Evolutionary conservation across 75 land plant species (phyloP).

Genomic region (Cupressus sempervirens): DNA sequence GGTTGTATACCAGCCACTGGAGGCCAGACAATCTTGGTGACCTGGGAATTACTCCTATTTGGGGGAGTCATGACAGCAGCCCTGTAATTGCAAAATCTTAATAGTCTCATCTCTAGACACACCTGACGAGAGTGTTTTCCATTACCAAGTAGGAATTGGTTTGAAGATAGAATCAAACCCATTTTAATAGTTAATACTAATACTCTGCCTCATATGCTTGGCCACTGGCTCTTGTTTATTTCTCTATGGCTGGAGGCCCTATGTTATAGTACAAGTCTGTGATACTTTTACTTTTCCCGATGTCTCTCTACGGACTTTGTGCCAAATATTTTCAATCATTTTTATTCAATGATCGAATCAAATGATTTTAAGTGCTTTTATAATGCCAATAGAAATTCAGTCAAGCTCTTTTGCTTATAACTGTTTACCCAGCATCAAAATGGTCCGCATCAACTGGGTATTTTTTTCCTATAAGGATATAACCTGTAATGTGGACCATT

Average conservation of each 20-base stretch:
- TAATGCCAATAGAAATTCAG: background rate
- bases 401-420: background rate
- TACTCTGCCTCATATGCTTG: background rate
- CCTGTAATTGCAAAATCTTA: background rate
- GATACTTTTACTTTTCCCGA: background rate
- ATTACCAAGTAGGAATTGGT: background rate
- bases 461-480: background rate
- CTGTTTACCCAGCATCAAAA: background rate
- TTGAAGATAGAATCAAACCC: background rate
- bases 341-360: background rate
- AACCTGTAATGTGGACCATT: background rate
- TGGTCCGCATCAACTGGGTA: background rate
- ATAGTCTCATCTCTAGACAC: background rate
- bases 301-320: background rate
- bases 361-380: background rate
- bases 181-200: background rate
- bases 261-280: background rate
- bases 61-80: background rate
- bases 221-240: background rate
- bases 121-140: background rate
- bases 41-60: background rate
- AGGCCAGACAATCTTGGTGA: background rate
- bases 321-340: background rate
- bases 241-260: background rate
- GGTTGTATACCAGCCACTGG: background rate